A percentile compares a stretch with the other conserved stretches of the same genome.
Evolutionary conservation across 1,284 basidiomycete genomes (phyloP).

Genomic region (Pulveroboletus sp.): DNA sequence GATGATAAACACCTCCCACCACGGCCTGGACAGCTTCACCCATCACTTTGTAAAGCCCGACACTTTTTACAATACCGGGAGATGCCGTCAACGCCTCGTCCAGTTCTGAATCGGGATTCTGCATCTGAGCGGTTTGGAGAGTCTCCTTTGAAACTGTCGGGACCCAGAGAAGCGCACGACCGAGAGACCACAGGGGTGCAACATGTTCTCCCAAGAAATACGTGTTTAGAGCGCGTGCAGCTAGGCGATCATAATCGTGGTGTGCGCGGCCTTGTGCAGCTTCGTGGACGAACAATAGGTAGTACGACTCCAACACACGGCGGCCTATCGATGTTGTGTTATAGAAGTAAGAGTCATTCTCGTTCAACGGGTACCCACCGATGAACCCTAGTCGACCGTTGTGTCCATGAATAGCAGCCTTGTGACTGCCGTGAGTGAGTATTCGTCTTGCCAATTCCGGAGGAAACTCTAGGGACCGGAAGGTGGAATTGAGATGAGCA

Average conservation of each 20-base stretch:
- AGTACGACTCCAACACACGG: constrained; percentile 70
- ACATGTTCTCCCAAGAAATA: constrained; percentile 70
- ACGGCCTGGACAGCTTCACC: constrained; percentile 75
- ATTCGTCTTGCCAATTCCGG: constrained; percentile 67
- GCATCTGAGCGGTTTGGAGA: constrained; percentile 16
- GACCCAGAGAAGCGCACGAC: constrained; percentile 68
- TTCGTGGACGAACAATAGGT: constrained; percentile 69
- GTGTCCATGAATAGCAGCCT: constrained; percentile 61
- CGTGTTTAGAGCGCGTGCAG: constrained; percentile 59
- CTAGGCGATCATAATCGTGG: constrained; percentile 58
- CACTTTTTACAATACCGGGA: constrained; percentile 43
- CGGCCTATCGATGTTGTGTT: constrained; percentile 50
- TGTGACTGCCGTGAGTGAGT: constrained; percentile 75
- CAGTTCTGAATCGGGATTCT: constrained; percentile 29
- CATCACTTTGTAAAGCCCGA: constrained; percentile 75
- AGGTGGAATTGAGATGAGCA: constrained; percentile 60
- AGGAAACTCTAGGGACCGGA: constrained; percentile 68
- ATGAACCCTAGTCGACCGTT: constrained; percentile 71
- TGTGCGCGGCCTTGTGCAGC: constrained; percentile 47
- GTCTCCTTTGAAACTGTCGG: constrained; percentile 45
- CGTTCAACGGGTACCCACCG: constrained; percentile 44
- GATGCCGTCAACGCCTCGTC: constrained; percentile 27
- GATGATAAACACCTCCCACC: constrained; percentile 74
- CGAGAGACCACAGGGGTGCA: constrained; percentile 70
- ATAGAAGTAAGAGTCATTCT: neutral